phyloP scores from a whole-genome alignment of 176 grass and related monocot genomes.

The Triticum urartu region DNA sequence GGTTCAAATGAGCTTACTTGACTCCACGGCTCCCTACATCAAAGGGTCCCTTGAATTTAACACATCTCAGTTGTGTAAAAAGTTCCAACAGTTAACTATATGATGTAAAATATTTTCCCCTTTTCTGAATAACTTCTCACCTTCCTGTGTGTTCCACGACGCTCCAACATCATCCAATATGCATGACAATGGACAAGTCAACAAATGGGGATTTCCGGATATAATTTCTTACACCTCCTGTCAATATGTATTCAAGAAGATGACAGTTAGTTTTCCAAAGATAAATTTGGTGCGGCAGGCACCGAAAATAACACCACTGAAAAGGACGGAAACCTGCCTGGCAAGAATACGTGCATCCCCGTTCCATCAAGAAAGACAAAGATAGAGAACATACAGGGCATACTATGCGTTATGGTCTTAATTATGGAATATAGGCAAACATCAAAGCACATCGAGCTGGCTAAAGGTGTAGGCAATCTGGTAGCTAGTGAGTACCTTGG shows the following conservation, averaged over 20 bases:
- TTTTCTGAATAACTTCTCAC: background rate
- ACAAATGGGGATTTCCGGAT: background rate
- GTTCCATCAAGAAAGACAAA: background rate
- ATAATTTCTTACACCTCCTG: background rate
- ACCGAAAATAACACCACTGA: constrained; percentile 13
- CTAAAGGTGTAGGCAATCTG: constrained; percentile 27
- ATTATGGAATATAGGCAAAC: background rate
- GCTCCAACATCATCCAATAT: background rate
- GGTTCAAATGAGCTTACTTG: background rate
- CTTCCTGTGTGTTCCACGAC: background rate
- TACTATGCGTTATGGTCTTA: background rate
- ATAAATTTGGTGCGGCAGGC: background rate
- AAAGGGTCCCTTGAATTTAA: background rate
- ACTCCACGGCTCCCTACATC: background rate
- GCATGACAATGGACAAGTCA: background rate
- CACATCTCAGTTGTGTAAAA: background rate
- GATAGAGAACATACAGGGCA: background rate
- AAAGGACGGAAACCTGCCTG: constrained; percentile 6
- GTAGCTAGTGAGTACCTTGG: constrained; percentile 13
- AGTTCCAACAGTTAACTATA: background rate
- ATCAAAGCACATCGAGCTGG: constrained; percentile 21
- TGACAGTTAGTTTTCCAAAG: background rate
- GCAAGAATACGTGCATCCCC: background rate
- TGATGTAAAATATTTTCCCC: background rate
- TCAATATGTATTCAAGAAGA: background rate